These are phyloP conservation scores for Hypocreales sp. DNA, from an alignment of 2,329 filamentous ascomycete genomes.

Conservation along the genomic window DNA sequence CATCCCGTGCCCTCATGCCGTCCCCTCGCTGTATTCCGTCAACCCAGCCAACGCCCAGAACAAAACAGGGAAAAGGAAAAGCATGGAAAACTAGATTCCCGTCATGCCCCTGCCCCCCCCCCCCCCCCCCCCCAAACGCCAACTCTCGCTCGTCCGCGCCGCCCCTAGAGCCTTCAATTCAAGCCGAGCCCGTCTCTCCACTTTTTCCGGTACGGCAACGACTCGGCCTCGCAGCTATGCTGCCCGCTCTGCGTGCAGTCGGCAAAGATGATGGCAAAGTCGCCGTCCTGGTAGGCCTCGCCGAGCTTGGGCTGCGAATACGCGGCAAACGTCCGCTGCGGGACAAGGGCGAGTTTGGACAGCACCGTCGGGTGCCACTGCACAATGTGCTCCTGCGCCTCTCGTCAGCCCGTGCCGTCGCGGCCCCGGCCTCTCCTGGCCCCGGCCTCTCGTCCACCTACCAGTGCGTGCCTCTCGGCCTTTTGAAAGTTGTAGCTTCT, in stretches of 20 bases:
- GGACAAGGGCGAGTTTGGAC: constrained; percentile 77
- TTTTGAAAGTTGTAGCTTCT: constrained; percentile 93
- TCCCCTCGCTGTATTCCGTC: too few species aligned
- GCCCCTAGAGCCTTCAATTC: not conserved
- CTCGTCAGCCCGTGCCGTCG: too few species aligned
- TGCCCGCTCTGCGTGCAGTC: constrained; percentile 47
- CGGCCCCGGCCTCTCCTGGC: too few species aligned
- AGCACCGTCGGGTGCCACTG: constrained; percentile 97
- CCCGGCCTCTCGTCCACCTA: too few species aligned
- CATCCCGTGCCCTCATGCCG: too few species aligned
- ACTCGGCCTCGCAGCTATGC: constrained; percentile 57
- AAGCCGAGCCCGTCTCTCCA: constrained; percentile 26
- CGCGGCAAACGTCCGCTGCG: constrained; percentile 68
- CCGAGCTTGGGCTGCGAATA: constrained; percentile 47
- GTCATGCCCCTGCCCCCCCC: too few species aligned
- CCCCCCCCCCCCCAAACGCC: not conserved
- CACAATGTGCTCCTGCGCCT: constrained; percentile 61
- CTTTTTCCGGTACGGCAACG: constrained; percentile 33
- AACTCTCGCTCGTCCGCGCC: not conserved
- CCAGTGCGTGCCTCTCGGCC: constrained; percentile 80
- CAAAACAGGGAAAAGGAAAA: too few species aligned
- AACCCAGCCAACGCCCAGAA: too few species aligned
- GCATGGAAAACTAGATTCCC: too few species aligned
- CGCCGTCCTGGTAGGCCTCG: constrained; percentile 62
- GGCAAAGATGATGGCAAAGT: constrained; percentile 67